Evolutionary conservation across 164 flowering plant genomes (phyloP).

Genomic region (Stephania cephalantha): DNA sequence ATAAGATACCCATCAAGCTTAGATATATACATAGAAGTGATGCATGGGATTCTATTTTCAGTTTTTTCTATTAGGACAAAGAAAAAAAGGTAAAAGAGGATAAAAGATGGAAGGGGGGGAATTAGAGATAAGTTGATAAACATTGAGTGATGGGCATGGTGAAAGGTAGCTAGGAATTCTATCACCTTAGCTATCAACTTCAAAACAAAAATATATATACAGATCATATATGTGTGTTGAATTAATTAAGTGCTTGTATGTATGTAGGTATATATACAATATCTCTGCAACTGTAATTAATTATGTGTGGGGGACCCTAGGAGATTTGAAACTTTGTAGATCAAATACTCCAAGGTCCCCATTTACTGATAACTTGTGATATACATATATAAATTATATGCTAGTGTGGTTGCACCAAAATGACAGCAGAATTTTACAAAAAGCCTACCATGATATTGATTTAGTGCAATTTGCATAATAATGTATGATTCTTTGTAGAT

Average conservation of each 20-base stretch:
- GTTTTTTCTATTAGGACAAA: not conserved
- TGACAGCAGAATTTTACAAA: not conserved
- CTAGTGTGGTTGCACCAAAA: slow-evolving; percentile 2
- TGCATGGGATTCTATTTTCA: not conserved
- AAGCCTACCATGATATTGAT: slow-evolving; percentile 3
- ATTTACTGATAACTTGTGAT: not conserved
- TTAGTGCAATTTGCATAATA: not conserved
- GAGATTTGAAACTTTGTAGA: not conserved
- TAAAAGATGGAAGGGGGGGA: not conserved
- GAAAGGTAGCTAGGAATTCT: not conserved
- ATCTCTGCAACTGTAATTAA: slow-evolving; percentile 1
- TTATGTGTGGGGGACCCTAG: not conserved
- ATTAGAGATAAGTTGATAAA: slow-evolving; percentile 3
- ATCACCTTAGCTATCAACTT: not conserved
- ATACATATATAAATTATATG: not conserved
- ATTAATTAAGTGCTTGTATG: not conserved
- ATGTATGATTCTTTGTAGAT: slow-evolving; percentile 1
- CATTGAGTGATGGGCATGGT: slow-evolving; percentile 3
- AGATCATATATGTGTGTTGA: not conserved
- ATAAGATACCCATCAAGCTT: not conserved
- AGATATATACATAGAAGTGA: not conserved
- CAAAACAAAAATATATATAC: not conserved
- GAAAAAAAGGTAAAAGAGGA: not conserved
- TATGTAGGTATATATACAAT: not conserved
- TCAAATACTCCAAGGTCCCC: not conserved